A percentile compares a stretch with the other conserved stretches of the same genome.
These are phyloP conservation scores for Talaromyces sp. DNA, from an alignment of 2,329 filamentous ascomycete species.

Conservation along the genomic window DNA sequence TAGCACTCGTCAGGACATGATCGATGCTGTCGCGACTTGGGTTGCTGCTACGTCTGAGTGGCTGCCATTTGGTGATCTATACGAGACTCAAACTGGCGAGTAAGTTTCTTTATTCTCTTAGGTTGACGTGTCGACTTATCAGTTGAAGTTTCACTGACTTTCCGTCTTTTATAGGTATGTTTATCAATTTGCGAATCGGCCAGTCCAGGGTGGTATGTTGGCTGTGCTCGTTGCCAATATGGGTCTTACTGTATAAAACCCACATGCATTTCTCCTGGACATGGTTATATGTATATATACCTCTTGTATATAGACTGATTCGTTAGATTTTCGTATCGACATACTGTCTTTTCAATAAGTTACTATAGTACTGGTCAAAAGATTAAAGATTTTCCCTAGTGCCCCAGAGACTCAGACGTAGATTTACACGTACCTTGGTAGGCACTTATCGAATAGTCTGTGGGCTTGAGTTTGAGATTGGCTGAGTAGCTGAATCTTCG, in stretches of 20 bases:
- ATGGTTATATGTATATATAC: not conserved
- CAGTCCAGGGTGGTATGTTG: conserved; percentile 5
- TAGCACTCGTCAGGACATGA: conserved; percentile 5
- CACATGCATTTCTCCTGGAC: not conserved
- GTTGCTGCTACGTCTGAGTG: conserved; percentile 4
- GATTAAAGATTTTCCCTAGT: too few species aligned
- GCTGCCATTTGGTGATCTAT: conserved; percentile 5
- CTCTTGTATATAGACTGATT: not conserved
- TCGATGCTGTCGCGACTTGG: conserved; percentile 4
- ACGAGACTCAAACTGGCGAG: conserved; percentile 3
- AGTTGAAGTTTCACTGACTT: not conserved
- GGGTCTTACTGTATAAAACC: not conserved
- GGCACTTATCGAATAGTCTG: too few species aligned
- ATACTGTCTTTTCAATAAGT: too few species aligned
- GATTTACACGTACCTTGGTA: too few species aligned
- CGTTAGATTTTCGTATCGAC: too few species aligned
- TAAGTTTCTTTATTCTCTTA: not conserved
- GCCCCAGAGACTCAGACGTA: too few species aligned
- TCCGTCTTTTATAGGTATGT: not conserved
- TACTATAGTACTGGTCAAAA: too few species aligned
- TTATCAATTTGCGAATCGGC: not conserved
- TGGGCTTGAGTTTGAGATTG: too few species aligned
- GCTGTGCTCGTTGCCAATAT: conserved; percentile 5
- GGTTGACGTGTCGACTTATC: not conserved
- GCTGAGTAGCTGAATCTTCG: too few species aligned